Base-by-base conservation (phyloP, 192 early-diverging fungal genomes). In the Coemansia sp. region DNA sequence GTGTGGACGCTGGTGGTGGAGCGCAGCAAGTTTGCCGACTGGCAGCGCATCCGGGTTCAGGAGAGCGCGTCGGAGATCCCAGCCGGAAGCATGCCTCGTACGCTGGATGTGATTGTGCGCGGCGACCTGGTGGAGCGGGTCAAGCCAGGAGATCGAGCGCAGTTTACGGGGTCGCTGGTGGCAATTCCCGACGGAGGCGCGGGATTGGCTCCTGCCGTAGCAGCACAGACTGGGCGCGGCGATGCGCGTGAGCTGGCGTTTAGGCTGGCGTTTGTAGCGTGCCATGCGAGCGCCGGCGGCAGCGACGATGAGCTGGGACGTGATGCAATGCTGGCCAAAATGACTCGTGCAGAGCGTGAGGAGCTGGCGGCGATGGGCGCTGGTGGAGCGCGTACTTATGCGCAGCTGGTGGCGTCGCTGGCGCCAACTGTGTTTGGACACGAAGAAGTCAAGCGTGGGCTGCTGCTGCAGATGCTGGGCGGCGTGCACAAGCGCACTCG, bases 61-160 rank as follows among this genome's bases (percentile, higher is more conserved):
- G 97, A 99, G 80, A 94, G 95, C 68, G 82, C 95, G 12, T 86
- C 90, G 39, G 95, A 99, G 75, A 97, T 99, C 37, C 97, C 97
- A 23, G 89, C 95, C 6, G 97, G 97, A 39, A 90, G 90, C 62
- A 98, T 98, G 95, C 97, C 97, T 26, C 84, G 96, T 75, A 92
- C 90, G 6, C 84, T 99, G 73, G 97, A 99, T 67, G 91, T 98
- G 0, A 93, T 99, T 74, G 76, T 99, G 57, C 87, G 97, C 26
- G 90, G 91, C 67, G 97, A 94, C 61, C 80, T 92, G 58, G 96
- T 98, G 2, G 97, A 99, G 63, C 83, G 89, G 35, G 93, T 91
- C 48, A 99, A 99, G 73, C 93, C 97, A 56, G 97, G 97, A 66
- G 95, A 99, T 72, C 90, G 88, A 57, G 89, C 92, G 72, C 82